Conservation (phyloP, 2,329 filamentous ascomycete genomes). For the Aspergillus intermedius region DNA sequence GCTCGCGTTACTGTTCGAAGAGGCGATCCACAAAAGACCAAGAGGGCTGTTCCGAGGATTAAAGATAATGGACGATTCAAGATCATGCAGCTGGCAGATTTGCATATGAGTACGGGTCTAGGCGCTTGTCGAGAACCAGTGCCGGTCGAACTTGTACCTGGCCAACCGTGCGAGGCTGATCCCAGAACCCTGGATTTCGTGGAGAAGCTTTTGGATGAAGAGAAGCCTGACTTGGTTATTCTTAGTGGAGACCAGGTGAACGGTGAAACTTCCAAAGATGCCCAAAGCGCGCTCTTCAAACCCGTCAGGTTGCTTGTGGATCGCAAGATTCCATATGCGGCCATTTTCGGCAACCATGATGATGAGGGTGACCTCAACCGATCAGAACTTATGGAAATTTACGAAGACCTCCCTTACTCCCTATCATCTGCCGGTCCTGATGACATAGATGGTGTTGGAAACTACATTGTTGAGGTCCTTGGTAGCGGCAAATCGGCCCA, state of each 20-base stretch:
- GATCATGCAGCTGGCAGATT: constrained; percentile 91
- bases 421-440: constrained; percentile 77
- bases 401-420: constrained; percentile 82
- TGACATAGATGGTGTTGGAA: constrained; percentile 82
- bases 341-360: constrained; percentile 96
- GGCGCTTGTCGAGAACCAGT: constrained; percentile 82
- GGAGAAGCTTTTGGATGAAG: constrained; percentile 73
- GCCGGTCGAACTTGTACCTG: constrained; percentile 63
- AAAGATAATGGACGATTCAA: constrained; percentile 90
- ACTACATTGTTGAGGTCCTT: constrained; percentile 88
- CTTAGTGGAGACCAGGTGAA: constrained; percentile 94
- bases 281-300: constrained; percentile 90
- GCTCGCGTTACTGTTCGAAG: constrained; percentile 72
- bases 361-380: constrained; percentile 80
- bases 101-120: constrained; percentile 86
- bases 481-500: constrained; percentile 73
- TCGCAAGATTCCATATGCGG: constrained; percentile 83
- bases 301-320: constrained; percentile 76
- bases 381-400: constrained; percentile 71
- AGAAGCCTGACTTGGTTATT: constrained; percentile 88
- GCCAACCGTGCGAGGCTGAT: constrained; percentile 77
- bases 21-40: constrained; percentile 57
- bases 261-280: constrained; percentile 84
- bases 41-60: constrained; percentile 69
- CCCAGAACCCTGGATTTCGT: constrained; percentile 87